Evolutionary conservation across 202 grass and related monocot species (phyloP).

Genomic region (Panicum hallii): DNA sequence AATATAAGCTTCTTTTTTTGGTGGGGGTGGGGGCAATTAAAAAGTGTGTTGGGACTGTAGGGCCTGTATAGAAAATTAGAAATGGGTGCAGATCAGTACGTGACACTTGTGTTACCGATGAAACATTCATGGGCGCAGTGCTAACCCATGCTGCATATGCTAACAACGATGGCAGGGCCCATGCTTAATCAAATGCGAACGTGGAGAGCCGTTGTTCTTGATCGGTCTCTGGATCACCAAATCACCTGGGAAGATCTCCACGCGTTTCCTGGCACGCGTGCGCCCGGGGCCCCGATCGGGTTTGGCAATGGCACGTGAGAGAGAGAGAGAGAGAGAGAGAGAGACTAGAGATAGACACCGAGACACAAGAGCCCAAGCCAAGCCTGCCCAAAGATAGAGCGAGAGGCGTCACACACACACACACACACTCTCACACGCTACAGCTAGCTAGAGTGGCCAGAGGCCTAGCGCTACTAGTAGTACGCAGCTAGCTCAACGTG

Average conservation of each 20-base stretch:
- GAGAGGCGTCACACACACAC: background rate
- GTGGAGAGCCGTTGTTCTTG: background rate
- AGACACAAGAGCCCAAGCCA: background rate
- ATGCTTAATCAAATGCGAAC: background rate
- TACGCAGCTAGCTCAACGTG: background rate
- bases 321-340: slow-evolving; percentile 45
- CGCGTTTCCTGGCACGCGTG: slow-evolving; percentile 31
- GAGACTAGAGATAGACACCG: background rate
- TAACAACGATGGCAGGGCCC: background rate
- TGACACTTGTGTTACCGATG: slow-evolving; percentile 8
- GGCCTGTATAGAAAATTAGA: background rate
- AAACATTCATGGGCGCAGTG: background rate
- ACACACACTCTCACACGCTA: background rate
- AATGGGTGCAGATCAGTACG: background rate
- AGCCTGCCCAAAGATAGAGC: slow-evolving; percentile 5
- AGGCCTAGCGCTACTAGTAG: background rate
- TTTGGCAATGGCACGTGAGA: slow-evolving; percentile 52
- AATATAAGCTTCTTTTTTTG: background rate
- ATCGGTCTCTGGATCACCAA: slow-evolving; percentile 35
- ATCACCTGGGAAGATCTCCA: slow-evolving; percentile 55
- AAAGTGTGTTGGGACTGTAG: background rate
- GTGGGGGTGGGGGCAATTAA: background rate
- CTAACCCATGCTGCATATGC: background rate
- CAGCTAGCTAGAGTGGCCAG: background rate
- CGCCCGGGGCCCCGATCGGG: background rate